A percentile compares a stretch with the other conserved stretches of the same genome.
Evolutionary conservation across 345 rosid genomes (phyloP).

Genomic region (Luvunga scandens): DNA sequence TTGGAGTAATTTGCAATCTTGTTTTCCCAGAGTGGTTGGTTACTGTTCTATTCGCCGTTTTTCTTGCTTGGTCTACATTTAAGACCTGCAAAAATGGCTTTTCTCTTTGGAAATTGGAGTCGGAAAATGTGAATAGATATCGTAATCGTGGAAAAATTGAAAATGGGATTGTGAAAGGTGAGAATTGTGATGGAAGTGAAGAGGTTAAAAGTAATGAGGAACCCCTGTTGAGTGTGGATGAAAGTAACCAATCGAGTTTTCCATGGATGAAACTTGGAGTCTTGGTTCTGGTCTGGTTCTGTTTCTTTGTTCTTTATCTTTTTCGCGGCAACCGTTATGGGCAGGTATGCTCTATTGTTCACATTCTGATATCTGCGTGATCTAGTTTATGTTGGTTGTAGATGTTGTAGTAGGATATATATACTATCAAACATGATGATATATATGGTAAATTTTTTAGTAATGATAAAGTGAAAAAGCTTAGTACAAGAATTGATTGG

Average conservation of each 20-base stretch:
- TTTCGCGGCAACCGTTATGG: slow-evolving; percentile 71
- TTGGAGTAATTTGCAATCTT: slow-evolving; percentile 74
- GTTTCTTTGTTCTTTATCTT: slow-evolving; percentile 62
- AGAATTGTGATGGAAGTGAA: slow-evolving; percentile 20
- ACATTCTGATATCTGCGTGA: neutral
- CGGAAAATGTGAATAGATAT: slow-evolving; percentile 36
- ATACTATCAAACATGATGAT: neutral
- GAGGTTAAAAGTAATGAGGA: slow-evolving; percentile 23
- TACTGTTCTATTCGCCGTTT: slow-evolving; percentile 61
- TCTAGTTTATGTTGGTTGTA: neutral
- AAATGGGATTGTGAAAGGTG: slow-evolving; percentile 27
- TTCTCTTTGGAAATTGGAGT: slow-evolving; percentile 57
- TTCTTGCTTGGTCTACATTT: slow-evolving; percentile 74
- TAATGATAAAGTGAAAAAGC: neutral
- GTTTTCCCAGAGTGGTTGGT: slow-evolving; percentile 87
- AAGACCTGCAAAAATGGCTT: slow-evolving; percentile 73
- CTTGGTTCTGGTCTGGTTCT: slow-evolving; percentile 64
- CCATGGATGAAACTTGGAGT: slow-evolving; percentile 73
- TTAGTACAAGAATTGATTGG: neutral
- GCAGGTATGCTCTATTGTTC: slow-evolving; percentile 35
- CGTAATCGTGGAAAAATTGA: slow-evolving; percentile 30
- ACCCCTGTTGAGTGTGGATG: slow-evolving; percentile 41
- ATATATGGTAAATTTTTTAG: neutral
- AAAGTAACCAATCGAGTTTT: slow-evolving; percentile 25
- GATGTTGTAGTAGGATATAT: neutral